Conservation (phyloP, 768 basidiomycete species). For the Kondoa subrosea region DNA sequence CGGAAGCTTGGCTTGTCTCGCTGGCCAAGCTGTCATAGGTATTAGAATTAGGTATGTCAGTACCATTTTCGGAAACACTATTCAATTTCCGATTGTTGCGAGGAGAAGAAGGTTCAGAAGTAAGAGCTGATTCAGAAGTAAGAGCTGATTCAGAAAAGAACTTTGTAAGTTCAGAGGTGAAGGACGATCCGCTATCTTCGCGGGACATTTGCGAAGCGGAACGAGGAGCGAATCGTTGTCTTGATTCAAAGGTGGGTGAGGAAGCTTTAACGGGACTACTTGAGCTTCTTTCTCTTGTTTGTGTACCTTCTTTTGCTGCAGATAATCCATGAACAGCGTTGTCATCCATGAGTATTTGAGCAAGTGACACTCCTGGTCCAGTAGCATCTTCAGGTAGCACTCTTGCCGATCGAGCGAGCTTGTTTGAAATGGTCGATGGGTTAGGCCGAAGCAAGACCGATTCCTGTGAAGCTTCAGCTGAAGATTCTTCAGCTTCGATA, state of each 20-base stretch:
- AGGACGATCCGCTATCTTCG: background rate
- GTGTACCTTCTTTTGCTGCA: no score
- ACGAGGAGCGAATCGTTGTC: background rate
- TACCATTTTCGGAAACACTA: background rate
- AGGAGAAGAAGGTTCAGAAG: background rate
- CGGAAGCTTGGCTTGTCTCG: background rate
- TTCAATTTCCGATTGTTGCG: background rate
- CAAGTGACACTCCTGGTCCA: background rate
- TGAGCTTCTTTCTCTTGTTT: no score
- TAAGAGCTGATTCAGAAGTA: background rate
- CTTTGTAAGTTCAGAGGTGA: background rate
- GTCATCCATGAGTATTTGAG: background rate
- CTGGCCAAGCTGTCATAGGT: slow-evolving; percentile 3
- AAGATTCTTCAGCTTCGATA: background rate
- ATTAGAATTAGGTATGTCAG: slow-evolving; percentile 12
- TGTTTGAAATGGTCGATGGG: background rate
- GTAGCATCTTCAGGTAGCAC: background rate
- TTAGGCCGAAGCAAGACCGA: background rate
- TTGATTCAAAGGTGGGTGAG: no score
- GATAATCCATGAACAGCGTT: background rate
- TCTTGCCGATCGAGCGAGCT: background rate
- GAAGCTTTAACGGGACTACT: no score
- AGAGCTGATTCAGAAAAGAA: background rate
- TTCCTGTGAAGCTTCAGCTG: background rate
- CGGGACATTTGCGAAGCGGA: background rate